Base-by-base conservation (phyloP, 202 grass and related monocot genomes). In the Brachypodium distachyon region DNA sequence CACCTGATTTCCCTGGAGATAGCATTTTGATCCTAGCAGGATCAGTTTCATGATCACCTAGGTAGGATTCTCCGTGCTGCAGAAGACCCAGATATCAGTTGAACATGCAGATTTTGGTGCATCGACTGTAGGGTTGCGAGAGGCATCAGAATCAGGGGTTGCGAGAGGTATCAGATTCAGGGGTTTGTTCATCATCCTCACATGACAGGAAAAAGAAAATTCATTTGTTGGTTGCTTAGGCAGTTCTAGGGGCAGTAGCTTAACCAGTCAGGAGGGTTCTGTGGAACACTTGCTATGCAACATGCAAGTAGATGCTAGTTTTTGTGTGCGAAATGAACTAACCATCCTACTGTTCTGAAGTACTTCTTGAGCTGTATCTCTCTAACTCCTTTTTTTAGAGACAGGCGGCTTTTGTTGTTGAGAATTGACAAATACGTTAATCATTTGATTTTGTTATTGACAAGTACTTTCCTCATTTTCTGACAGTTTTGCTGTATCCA, bases 181-280 rank as follows among this genome's bases (percentile, higher is more conserved):
- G 69, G 47, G 17, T 22, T 0, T 4, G 27, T 42, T 49, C 1
- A 3, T 19, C 41, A 27, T 46, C 5, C 17, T 36, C 61, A 22
- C 40, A 22, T 26, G 3, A 33, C 0, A 4, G 12, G 39, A 40
- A 12, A 47, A 37, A 6, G 7, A 44, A 33, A 33, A 69, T 86
- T 77, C 31, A 48, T 82, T 72, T 39, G 38, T 66, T 82, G 49
- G 39, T 73, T 72, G 13, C 4, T 57, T 58, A 8, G 39, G 12
- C 37, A 48, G 17, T 40, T 57, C 4, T 38, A 86, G 44, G 69
- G 18, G 46, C 2, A 62, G 21, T 9, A 29, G 28, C 14, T 44
- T 61, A 68, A 51, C 12, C 69, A 70, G 28, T 66, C 36, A 56
- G 40, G 12, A 9, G 18, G 17, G 1, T 21, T 79, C n/a, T 23